These are phyloP conservation scores for Pyrrhoderma noxium DNA, from an alignment of 1,284 basidiomycete species.

Conservation along the genomic window DNA sequence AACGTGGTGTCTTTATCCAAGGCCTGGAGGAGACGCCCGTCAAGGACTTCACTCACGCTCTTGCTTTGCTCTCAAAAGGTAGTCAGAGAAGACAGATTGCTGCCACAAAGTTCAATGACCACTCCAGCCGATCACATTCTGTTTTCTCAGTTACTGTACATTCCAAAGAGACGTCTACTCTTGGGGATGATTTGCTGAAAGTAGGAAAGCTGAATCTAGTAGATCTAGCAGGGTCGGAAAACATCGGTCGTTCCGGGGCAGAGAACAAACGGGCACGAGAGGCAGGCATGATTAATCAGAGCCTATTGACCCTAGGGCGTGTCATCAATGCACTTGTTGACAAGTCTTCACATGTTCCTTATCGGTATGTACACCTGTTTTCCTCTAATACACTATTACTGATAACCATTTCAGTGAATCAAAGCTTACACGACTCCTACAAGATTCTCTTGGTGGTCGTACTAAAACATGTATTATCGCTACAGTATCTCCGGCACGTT, in stretches of 20 bases:
- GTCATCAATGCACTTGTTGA: constrained; percentile 98
- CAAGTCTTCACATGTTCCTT: constrained; percentile 86
- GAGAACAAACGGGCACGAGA: constrained; percentile 93
- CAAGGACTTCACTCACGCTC: constrained; percentile 77
- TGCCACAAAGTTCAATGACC: constrained; percentile 96
- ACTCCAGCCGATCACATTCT: constrained; percentile 95
- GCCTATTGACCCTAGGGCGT: constrained; percentile 88
- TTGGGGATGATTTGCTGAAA: constrained; percentile 85
- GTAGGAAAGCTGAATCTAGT: constrained; percentile 97
- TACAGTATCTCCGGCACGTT: constrained; percentile 86
- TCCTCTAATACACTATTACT: constrained; percentile 4
- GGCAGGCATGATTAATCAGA: constrained; percentile 99
- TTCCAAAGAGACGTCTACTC: constrained; percentile 73
- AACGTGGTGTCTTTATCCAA: constrained; percentile 87
- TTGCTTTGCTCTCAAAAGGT: constrained; percentile 82
- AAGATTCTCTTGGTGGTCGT: constrained; percentile 97
- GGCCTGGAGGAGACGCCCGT: constrained; percentile 90
- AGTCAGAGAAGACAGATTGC: constrained; percentile 91
- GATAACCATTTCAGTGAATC: constrained; percentile 50
- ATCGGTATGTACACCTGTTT: constrained; percentile 50
- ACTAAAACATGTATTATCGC: constrained; percentile 99
- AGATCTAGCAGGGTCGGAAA: constrained; percentile 95
- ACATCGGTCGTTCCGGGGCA: constrained; percentile 93
- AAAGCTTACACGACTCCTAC: constrained; percentile 93
- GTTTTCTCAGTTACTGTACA: constrained; percentile 97